Evolutionary conservation across 257 asterid species (phyloP).

Genomic region (Solanum clarkiae): DNA sequence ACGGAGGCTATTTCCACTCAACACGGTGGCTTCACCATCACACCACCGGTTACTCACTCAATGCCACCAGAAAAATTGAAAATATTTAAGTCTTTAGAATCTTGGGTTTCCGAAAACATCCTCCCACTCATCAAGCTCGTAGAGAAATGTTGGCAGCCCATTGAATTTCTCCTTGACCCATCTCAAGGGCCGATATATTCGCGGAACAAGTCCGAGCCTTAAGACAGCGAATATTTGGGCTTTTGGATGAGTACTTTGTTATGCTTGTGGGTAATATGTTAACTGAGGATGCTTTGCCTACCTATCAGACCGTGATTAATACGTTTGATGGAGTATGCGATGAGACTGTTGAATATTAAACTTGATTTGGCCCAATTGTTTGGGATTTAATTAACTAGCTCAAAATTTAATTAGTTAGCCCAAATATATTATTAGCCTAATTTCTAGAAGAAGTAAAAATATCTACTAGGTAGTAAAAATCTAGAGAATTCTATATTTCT

Average conservation of each 20-base stretch:
- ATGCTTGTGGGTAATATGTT: constrained; percentile 26
- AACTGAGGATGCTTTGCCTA: constrained; percentile 21
- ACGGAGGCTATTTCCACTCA: not conserved
- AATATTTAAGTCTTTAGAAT: constrained; percentile 21
- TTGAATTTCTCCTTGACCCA: constrained; percentile 21
- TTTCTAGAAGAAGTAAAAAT: too few species aligned
- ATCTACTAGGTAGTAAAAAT: too few species aligned
- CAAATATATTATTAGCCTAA: too few species aligned
- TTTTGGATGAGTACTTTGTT: constrained; percentile 24
- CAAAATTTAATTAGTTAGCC: too few species aligned
- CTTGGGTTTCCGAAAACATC: constrained; percentile 13
- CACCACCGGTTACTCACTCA: constrained; percentile 4
- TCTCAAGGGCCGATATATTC: not conserved
- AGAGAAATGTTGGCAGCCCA: constrained; percentile 29
- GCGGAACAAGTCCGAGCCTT: constrained; percentile 11
- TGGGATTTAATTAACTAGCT: too few species aligned
- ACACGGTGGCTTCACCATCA: not conserved
- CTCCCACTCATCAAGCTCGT: constrained; percentile 21
- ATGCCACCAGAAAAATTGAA: constrained; percentile 18
- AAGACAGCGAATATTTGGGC: constrained; percentile 3
- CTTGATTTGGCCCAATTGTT: too few species aligned
- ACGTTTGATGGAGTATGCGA: constrained; percentile 9
- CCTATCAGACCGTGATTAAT: constrained; percentile 15
- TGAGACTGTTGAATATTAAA: too few species aligned
- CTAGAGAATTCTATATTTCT: too few species aligned